Conservation (phyloP, 257 asterid genomes). For the Paulownia fortunei region DNA sequence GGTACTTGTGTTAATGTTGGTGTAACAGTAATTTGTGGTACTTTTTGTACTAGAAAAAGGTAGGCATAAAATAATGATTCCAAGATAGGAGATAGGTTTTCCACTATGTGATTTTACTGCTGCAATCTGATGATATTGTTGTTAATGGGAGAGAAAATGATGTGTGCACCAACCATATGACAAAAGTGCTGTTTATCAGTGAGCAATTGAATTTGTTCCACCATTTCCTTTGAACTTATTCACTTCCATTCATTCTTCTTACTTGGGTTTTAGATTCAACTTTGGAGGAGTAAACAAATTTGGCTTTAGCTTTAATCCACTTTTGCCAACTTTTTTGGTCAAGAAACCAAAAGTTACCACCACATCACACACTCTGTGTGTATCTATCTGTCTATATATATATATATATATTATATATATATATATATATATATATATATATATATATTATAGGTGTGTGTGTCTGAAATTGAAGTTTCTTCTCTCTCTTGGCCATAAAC, state of each 20-base stretch:
- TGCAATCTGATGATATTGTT: slow-evolving; percentile 6
- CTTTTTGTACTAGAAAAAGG: slow-evolving; percentile 9
- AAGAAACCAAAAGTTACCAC: too few relatives aligned
- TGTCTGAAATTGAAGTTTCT: background rate
- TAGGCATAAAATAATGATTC: slow-evolving; percentile 10
- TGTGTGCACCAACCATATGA: slow-evolving; percentile 24
- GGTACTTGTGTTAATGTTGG: background rate
- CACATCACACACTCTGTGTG: too few relatives aligned
- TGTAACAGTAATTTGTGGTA: slow-evolving; percentile 15
- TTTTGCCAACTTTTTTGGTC: too few relatives aligned
- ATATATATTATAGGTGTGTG: too few relatives aligned
- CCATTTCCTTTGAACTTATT: background rate
- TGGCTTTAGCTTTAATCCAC: too few relatives aligned
- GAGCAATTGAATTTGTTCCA: background rate
- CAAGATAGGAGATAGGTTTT: background rate
- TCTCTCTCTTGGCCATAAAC: background rate
- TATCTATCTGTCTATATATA: too few relatives aligned
- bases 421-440: too few relatives aligned
- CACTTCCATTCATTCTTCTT: background rate
- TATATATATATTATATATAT: too few relatives aligned
- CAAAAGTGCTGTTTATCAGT: background rate
- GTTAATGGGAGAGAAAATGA: slow-evolving; percentile 5
- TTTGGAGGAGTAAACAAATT: background rate
- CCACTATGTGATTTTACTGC: background rate
- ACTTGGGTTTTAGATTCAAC: background rate